Evolutionary conservation across 1,284 basidiomycete species (phyloP).

Genomic region (Violaceomyces palustris): DNA sequence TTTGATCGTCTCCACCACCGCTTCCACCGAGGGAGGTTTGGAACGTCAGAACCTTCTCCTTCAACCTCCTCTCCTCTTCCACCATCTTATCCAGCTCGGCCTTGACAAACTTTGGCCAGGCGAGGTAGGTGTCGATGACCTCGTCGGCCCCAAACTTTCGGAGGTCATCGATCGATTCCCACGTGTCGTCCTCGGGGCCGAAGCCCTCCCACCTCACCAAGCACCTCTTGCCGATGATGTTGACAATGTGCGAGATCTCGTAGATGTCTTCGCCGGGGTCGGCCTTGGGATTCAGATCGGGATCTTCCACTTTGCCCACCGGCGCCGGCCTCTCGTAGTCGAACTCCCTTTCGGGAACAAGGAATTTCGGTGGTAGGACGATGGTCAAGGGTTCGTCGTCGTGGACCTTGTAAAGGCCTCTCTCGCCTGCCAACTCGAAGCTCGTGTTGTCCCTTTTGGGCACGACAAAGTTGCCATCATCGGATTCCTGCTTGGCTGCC

Average conservation of each 20-base stretch:
- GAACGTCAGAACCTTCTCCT: constrained; percentile 3
- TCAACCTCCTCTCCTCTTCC: constrained; percentile 11
- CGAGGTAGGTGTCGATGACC: constrained; percentile 49
- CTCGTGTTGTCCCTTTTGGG: too few species aligned
- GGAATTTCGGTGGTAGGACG: constrained; percentile 15
- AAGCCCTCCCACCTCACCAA: constrained; percentile 65
- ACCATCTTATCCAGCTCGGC: constrained; percentile 14
- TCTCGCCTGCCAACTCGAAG: too few species aligned
- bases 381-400: constrained; percentile 54
- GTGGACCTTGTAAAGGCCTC: too few species aligned
- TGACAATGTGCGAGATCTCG: constrained; percentile 25
- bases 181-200: constrained; percentile 60
- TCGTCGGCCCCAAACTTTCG: constrained; percentile 56
- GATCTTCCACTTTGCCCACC: neutral
- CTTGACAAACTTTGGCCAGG: constrained; percentile 11
- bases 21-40: too few species aligned
- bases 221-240: constrained; percentile 53
- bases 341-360: constrained; percentile 8
- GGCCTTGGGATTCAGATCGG: neutral
- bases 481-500: too few species aligned
- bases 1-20: too few species aligned
- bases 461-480: too few species aligned
- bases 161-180: constrained; percentile 60
- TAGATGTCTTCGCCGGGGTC: constrained; percentile 13
- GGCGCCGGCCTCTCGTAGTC: constrained; percentile 14